Base-by-base conservation (phyloP, 768 basidiomycete species). In the Candolleomyces aberdarensis region DNA sequence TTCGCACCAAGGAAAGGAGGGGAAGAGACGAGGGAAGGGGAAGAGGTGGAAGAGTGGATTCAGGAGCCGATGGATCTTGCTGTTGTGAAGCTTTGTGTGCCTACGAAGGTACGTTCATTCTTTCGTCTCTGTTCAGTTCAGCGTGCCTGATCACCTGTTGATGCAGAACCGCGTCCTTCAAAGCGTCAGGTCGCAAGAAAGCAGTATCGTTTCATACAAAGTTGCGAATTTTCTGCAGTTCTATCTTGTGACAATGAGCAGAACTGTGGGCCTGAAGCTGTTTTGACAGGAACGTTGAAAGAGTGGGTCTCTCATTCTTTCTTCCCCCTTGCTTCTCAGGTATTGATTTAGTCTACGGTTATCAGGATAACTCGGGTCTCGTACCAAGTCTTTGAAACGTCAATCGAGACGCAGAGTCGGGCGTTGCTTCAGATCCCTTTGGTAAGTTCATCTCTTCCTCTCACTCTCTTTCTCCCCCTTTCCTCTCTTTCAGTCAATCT, bases 221-320 rank as follows among this genome's bases (percentile, higher is more conserved):
- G 87, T 98, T 56, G 89, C 94, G 52, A 98, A 96, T 67, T 78
- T 98, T n/a, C 74, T 99, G 9, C 93, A 96, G 65, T 99, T 98
- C 70, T 99, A 98, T 71, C 77, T 88, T 69, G 73, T 94, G 36
- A 98, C 95, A 4, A 97, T 99, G 94, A 83, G 85, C 54, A 82
- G 93, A 52, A 98, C 96, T 1, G 88, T 98, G 47, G 97, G 0
- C 81, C 84, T n/a, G 78, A 89, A 3, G 92, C 96, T 1, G 61
- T 91, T 48, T 77, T 98, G 57, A 89, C 89, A 1, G 81, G 76
- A 59, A 88, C 91, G 0, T 77, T 98, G 31, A 78, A 86, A 63
- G 94, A 97, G 94, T 96, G 65, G 54, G 87, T 65, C 11, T 3
- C 1, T 26, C 26, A 26, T 3, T 26, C 26, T n/a, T n/a, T n/a